Conservation (phyloP, 306 rosid genomes). For the Arachis stenosperma region DNA sequence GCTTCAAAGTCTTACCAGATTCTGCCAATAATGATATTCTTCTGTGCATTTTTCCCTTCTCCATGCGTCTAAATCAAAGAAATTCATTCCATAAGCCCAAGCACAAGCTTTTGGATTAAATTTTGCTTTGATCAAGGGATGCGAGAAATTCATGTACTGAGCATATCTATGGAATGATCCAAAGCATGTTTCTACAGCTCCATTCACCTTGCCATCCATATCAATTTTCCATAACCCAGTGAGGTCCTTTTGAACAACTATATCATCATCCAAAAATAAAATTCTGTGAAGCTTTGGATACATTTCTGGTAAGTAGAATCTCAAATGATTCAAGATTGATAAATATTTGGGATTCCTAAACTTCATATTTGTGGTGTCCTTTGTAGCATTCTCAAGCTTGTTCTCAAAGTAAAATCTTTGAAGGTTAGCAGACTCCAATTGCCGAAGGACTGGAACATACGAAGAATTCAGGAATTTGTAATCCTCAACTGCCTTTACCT, state of each 20-base stretch:
- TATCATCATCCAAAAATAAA: slow-evolving; percentile 81
- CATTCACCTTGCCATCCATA: slow-evolving; percentile 91
- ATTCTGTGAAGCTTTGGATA: slow-evolving; percentile 77
- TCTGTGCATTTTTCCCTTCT: slow-evolving; percentile 83
- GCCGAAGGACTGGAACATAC: slow-evolving; percentile 77
- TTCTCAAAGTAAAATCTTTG: slow-evolving; percentile 78
- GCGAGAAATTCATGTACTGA: slow-evolving; percentile 90
- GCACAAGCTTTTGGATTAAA: slow-evolving; percentile 86
- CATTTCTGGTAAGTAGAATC: slow-evolving; percentile 90
- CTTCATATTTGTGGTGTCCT: slow-evolving; percentile 86
- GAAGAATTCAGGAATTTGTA: slow-evolving; percentile 83
- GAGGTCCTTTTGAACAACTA: slow-evolving; percentile 82
- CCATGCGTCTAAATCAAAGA: slow-evolving; percentile 92
- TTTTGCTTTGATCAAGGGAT: slow-evolving; percentile 77
- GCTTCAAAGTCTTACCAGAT: slow-evolving; percentile 57
- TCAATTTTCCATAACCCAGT: slow-evolving; percentile 86
- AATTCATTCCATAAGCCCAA: slow-evolving; percentile 95
- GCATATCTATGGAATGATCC: slow-evolving; percentile 88
- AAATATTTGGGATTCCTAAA: slow-evolving; percentile 85
- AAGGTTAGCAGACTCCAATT: slow-evolving; percentile 72
- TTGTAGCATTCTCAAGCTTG: slow-evolving; percentile 87
- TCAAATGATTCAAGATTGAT: slow-evolving; percentile 79
- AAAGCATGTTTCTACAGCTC: slow-evolving; percentile 90
- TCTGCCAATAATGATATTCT: slow-evolving; percentile 91
- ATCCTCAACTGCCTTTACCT: slow-evolving; percentile 88